phyloP scores from a whole-genome alignment of 768 basidiomycete genomes.

The Strobilomyces dryophilus region DNA sequence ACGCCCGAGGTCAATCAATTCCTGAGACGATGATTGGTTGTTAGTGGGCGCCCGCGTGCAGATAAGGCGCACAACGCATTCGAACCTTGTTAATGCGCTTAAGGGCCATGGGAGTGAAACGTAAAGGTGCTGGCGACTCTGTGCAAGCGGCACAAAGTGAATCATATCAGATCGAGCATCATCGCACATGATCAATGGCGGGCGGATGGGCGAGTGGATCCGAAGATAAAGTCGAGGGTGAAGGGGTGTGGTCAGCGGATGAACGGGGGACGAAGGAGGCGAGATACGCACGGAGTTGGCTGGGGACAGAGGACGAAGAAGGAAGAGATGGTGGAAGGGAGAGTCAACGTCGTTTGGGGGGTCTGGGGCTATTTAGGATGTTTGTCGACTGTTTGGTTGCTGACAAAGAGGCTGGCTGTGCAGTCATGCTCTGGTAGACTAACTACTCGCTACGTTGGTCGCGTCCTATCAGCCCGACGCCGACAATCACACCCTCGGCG shows the following conservation, averaged over 20 bases:
- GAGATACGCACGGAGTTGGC: constrained; percentile 11
- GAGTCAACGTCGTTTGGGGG: constrained; percentile 14
- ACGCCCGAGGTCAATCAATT: constrained; percentile 98
- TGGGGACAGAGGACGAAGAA: background rate
- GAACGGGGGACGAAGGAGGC: background rate
- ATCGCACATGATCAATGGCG: constrained; percentile 38
- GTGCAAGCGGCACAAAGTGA: constrained; percentile 1
- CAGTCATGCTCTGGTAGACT: constrained; percentile 8
- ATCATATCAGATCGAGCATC: constrained; percentile 30
- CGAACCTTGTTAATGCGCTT: constrained; percentile 99
- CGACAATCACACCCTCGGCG: constrained; percentile 69
- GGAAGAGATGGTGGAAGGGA: constrained; percentile 26
- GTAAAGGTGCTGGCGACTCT: constrained; percentile 13
- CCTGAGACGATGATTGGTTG: constrained; percentile 44
- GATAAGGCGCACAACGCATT: background rate
- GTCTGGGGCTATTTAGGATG: constrained; percentile 33
- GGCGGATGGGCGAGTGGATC: constrained; percentile 1
- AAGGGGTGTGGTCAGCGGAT: background rate
- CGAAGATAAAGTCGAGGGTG: background rate
- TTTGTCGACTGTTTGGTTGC: constrained; percentile 38
- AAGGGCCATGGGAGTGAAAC: constrained; percentile 67
- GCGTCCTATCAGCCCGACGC: constrained; percentile 70
- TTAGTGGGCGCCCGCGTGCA: constrained; percentile 9
- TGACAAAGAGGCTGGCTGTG: constrained; percentile 26
- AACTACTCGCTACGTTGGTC: constrained; percentile 11